phyloP scores from a whole-genome alignment of 306 rosid species.

The Pyrus pyrifolia region DNA sequence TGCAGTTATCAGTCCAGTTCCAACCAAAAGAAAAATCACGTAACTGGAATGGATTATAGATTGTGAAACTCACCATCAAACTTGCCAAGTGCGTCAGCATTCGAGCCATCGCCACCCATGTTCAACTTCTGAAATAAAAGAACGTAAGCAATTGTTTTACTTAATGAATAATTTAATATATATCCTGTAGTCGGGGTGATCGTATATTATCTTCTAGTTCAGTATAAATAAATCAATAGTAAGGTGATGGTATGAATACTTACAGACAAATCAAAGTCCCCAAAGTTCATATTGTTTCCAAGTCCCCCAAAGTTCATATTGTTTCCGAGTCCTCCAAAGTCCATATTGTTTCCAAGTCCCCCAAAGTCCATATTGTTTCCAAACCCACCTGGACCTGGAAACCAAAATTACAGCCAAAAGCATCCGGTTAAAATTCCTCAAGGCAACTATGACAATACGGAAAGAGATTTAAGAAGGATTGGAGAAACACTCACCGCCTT shows the following conservation, averaged over 20 bases:
- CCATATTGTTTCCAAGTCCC: not conserved
- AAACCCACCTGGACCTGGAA: conserved; percentile 24
- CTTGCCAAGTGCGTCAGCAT: conserved; percentile 7
- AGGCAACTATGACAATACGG: not conserved
- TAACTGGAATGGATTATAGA: not conserved
- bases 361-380: conserved; percentile 1
- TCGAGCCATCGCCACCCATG: conserved; percentile 22
- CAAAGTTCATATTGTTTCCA: conserved; percentile 40
- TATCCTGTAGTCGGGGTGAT: not conserved
- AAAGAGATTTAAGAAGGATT: not conserved
- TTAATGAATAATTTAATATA: not conserved
- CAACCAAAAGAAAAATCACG: not conserved
- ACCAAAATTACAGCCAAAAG: not conserved
- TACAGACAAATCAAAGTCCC: conserved; percentile 53
- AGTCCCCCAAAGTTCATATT: not conserved
- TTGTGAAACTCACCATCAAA: conserved; percentile 18
- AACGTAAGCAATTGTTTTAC: not conserved
- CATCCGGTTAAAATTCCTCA: not conserved
- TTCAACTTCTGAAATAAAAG: conserved; percentile 17
- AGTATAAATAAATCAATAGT: not conserved
- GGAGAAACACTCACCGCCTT: conserved; percentile 13
- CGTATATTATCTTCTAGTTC: not conserved
- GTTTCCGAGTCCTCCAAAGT: not conserved
- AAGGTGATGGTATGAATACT: not conserved
- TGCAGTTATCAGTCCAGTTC: not conserved